phyloP scores from a whole-genome alignment of 1,139 yeast species.

The Kodamaea sp. region DNA sequence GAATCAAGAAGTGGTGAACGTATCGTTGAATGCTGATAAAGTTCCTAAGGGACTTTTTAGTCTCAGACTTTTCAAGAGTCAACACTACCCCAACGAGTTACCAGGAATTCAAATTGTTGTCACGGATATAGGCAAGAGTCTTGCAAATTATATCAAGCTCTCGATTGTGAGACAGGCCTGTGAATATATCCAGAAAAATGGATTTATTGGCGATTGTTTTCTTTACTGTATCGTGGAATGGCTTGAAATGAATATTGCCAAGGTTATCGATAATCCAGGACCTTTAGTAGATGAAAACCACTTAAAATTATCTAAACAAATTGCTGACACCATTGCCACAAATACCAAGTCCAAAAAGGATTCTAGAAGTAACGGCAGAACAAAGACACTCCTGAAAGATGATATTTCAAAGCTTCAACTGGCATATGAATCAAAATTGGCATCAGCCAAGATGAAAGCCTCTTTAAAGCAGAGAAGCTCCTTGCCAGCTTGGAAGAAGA shows the following conservation, averaged over 20 bases:
- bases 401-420: slow-evolving; percentile 27
- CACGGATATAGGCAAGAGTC: slow-evolving; percentile 41
- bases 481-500: slow-evolving; percentile 85
- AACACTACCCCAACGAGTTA: slow-evolving; percentile 55
- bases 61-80: slow-evolving; percentile 53
- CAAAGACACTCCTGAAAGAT: slow-evolving; percentile 6
- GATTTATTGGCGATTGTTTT: slow-evolving; percentile 67
- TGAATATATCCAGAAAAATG: slow-evolving; percentile 37
- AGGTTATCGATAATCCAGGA: slow-evolving; percentile 72
- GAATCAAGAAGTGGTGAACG: slow-evolving; percentile 27
- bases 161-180: slow-evolving; percentile 57
- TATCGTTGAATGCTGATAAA: slow-evolving; percentile 34
- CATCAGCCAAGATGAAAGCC: slow-evolving; percentile 17
- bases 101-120: slow-evolving; percentile 66
- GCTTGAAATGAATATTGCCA: slow-evolving; percentile 62
- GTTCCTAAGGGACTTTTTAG: slow-evolving; percentile 37
- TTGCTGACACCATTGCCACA: background rate
- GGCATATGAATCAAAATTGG: slow-evolving; percentile 20
- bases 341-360: background rate
- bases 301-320: slow-evolving; percentile 1
- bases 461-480: slow-evolving; percentile 41
- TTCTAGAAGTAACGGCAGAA: background rate
- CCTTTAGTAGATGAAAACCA: slow-evolving; percentile 40
- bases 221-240: slow-evolving; percentile 70
- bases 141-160: slow-evolving; percentile 76